Evolutionary conservation across 1,284 basidiomycete genomes (phyloP).

Genomic region (Blastosporella zonata): DNA sequence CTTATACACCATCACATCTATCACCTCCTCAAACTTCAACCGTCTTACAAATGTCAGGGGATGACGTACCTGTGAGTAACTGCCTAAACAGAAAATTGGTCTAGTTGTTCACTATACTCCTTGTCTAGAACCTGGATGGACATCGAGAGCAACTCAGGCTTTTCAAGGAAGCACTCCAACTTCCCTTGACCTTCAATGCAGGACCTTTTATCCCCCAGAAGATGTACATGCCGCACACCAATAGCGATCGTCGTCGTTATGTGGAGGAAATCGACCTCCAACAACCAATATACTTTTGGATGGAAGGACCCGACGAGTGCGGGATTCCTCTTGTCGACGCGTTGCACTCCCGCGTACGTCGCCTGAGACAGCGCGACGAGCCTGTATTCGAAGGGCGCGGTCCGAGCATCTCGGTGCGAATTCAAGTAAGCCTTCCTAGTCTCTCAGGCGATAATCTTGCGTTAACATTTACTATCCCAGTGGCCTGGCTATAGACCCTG

Average conservation of each 20-base stretch:
- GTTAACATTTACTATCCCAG: slow-evolving; percentile 32
- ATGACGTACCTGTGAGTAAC: slow-evolving; percentile 7
- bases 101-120: neutral
- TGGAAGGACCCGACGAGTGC: slow-evolving; percentile 45
- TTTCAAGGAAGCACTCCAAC: slow-evolving; percentile 37
- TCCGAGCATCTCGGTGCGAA: slow-evolving; percentile 71
- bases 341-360: slow-evolving; percentile 51
- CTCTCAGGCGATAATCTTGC: slow-evolving; percentile 11
- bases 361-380: slow-evolving; percentile 53
- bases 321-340: slow-evolving; percentile 54
- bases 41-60: neutral
- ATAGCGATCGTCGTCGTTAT: slow-evolving; percentile 69
- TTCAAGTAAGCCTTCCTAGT: slow-evolving; percentile 47
- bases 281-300: slow-evolving; percentile 59
- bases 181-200: slow-evolving; percentile 31
- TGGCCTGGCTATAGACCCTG: slow-evolving; percentile 77
- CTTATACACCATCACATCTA: slow-evolving; percentile 12
- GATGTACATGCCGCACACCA: slow-evolving; percentile 71
- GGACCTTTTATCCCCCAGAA: slow-evolving; percentile 58
- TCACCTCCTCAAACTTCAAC: slow-evolving; percentile 10
- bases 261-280: slow-evolving; percentile 65
- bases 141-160: slow-evolving; percentile 41
- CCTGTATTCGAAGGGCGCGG: slow-evolving; percentile 65
- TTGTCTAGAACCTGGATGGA: slow-evolving; percentile 13
- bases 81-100: neutral